Evolutionary conservation across 208 protist genomes (phyloP).

Genomic region (Acanthamoeba divionensis): DNA sequence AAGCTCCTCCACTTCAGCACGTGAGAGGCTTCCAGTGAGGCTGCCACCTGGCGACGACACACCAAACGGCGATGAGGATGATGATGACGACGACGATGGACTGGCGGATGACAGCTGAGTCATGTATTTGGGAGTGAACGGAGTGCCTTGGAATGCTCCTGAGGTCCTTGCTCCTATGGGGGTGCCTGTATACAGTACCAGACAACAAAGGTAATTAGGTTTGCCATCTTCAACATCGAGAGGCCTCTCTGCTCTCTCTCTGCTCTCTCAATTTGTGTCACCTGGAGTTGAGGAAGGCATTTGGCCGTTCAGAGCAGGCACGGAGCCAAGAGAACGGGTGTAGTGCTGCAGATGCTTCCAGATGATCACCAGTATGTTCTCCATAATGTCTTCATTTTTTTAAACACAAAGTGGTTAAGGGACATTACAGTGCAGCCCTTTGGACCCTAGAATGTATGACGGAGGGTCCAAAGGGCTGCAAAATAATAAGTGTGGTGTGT

Average conservation of each 20-base stretch:
- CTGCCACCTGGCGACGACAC: neutral
- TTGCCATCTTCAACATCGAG: too few species aligned
- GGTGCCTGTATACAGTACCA: too few species aligned
- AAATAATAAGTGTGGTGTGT: too few species aligned
- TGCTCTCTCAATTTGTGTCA: neutral
- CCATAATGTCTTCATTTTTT: conserved; percentile 51
- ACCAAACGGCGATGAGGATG: neutral
- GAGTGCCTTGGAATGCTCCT: too few species aligned
- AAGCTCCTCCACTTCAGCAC: neutral
- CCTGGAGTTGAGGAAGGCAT: neutral
- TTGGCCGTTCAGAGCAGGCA: neutral
- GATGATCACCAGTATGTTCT: conserved; percentile 26
- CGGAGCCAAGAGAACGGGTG: neutral
- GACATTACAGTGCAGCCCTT: too few species aligned
- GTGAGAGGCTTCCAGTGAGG: neutral
- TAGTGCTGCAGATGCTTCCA: conserved; percentile 33
- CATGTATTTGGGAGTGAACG: neutral
- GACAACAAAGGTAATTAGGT: too few species aligned
- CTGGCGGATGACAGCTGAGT: neutral
- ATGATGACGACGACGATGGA: neutral
- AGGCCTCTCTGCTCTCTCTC: neutral
- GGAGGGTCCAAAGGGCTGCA: too few species aligned
- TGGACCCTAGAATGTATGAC: too few species aligned
- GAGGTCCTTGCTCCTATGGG: too few species aligned
- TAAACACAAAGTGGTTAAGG: too few species aligned